A percentile compares a stretch with the other conserved stretches of the same genome.
Evolutionary conservation across 768 basidiomycete species (phyloP).

Genomic region (Gyrodon lividus): DNA sequence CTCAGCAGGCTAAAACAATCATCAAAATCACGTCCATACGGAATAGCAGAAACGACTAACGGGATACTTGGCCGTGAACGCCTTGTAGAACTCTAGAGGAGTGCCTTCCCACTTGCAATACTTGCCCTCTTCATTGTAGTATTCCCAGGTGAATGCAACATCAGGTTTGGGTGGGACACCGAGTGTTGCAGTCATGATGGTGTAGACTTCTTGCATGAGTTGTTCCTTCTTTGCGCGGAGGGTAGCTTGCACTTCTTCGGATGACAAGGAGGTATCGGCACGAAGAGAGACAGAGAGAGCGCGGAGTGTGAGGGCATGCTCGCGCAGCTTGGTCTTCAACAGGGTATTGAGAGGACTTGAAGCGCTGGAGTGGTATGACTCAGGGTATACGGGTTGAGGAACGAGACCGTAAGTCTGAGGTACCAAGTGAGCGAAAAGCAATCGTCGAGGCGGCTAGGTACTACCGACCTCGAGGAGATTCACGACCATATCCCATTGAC

Average conservation of each 20-base stretch:
- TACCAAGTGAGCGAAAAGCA: slow-evolving; percentile 31
- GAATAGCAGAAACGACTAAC: slow-evolving; percentile 35
- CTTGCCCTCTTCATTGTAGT: slow-evolving; percentile 79
- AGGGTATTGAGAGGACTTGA: slow-evolving; percentile 73
- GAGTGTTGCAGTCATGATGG: slow-evolving; percentile 78
- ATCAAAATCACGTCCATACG: slow-evolving; percentile 1
- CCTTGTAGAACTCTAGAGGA: slow-evolving; percentile 74
- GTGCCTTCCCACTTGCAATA: slow-evolving; percentile 75
- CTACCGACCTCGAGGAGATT: slow-evolving; percentile 57
- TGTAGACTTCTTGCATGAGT: slow-evolving; percentile 81
- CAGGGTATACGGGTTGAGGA: slow-evolving; percentile 79
- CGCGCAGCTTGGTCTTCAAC: slow-evolving; percentile 88
- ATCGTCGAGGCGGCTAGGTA: neutral
- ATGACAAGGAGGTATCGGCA: slow-evolving; percentile 41
- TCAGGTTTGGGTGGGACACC: slow-evolving; percentile 81
- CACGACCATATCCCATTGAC: slow-evolving; percentile 92
- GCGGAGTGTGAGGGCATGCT: slow-evolving; percentile 84
- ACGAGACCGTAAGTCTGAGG: slow-evolving; percentile 78
- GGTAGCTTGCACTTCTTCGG: slow-evolving; percentile 46
- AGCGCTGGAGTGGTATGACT: slow-evolving; percentile 78
- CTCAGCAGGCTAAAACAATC: slow-evolving; percentile 51
- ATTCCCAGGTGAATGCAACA: slow-evolving; percentile 82
- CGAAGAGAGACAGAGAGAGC: slow-evolving; percentile 54
- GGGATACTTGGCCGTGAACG: slow-evolving; percentile 56
- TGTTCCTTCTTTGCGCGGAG: slow-evolving; percentile 83